Percentiles rank a stretch among this genome's conserved stretches.
phyloP scores from a whole-genome alignment of 805 yeast species.

The Diddensiella transvaalensis region DNA sequence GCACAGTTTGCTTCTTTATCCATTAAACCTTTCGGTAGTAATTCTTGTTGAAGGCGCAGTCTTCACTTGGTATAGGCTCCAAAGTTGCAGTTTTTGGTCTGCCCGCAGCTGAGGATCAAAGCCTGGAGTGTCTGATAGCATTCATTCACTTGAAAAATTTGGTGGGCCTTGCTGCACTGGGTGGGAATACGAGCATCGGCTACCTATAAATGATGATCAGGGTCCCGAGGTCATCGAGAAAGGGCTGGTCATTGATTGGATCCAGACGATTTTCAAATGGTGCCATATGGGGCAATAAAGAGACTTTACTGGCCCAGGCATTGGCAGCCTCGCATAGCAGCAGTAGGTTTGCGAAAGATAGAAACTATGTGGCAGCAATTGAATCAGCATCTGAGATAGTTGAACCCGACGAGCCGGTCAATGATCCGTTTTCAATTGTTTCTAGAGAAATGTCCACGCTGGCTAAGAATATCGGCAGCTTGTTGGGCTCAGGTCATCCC shows the following conservation, averaged over 20 bases:
- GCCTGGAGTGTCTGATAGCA: no score
- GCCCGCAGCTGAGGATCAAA: no score
- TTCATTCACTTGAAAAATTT: no score
- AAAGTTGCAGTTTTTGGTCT: no score
- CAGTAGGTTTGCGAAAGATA: background rate
- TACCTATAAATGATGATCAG: no score
- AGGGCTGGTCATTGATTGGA: background rate
- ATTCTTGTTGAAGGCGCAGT: no score
- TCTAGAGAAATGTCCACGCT: constrained; percentile 88
- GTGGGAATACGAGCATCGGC: no score
- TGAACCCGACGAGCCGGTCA: constrained; percentile 39
- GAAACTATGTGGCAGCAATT: background rate
- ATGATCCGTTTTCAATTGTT: constrained; percentile 87
- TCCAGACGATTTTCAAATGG: background rate
- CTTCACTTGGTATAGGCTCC: no score
- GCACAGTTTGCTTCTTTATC: no score
- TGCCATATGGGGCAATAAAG: background rate
- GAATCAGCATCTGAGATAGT: constrained; percentile 28
- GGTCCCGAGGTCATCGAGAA: background rate
- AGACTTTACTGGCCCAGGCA: constrained; percentile 4
- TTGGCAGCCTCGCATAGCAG: background rate
- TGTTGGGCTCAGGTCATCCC: constrained; percentile 93
- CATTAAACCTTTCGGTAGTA: no score
- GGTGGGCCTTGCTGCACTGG: no score
- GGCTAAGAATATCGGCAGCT: constrained; percentile 78